Conservation (phyloP, 1,139 yeast genomes). For the Cylindricascospora bacillispora region DNA sequence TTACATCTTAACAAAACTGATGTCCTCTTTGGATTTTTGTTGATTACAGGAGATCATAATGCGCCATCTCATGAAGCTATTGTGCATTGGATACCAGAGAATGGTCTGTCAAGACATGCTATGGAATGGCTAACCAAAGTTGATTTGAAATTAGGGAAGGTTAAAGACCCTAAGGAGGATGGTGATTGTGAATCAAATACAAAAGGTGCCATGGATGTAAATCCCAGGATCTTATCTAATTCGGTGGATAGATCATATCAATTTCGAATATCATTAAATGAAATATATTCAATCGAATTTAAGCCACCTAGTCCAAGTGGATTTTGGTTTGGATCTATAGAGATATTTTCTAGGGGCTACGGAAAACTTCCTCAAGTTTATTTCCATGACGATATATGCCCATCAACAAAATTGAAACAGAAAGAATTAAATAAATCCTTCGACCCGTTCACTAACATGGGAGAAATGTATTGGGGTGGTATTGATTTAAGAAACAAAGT, state of each 20-base stretch:
- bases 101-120: constrained; percentile 27
- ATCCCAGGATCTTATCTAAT: constrained; percentile 8
- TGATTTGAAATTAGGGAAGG: constrained; percentile 9
- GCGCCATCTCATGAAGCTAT: constrained; percentile 44
- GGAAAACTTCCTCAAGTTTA: constrained; percentile 70
- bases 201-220: constrained; percentile 8
- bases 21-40: constrained; percentile 64
- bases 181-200: constrained; percentile 2
- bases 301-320: constrained; percentile 67
- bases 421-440: constrained; percentile 43
- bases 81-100: constrained; percentile 70
- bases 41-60: constrained; percentile 39
- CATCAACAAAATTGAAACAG: constrained; percentile 56
- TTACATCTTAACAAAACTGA: constrained; percentile 73
- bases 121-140: constrained; percentile 10
- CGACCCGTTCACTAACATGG: constrained; percentile 56
- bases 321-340: constrained; percentile 84
- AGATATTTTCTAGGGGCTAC: constrained; percentile 39
- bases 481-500: constrained; percentile 53
- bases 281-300: constrained; percentile 64
- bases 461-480: constrained; percentile 81
- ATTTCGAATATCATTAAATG: constrained; percentile 13
- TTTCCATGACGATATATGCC: constrained; percentile 82
- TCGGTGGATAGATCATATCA: no score
- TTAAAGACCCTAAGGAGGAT: background rate